Base-by-base conservation (phyloP, 495 filamentous ascomycete species). In the Massariosphaeria phaeospora region DNA sequence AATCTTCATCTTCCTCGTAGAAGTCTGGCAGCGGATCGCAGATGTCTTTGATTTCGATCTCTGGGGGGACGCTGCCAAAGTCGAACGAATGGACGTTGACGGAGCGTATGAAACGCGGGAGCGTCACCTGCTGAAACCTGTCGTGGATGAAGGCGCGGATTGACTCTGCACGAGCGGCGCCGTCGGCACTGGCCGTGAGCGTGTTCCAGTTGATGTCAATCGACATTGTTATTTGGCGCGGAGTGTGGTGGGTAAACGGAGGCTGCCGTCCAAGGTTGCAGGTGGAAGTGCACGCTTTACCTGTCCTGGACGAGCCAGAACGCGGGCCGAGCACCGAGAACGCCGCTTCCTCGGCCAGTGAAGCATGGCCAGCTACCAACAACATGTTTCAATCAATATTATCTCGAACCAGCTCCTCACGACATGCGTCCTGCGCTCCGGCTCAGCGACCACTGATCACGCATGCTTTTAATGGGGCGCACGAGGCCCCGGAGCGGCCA, bases 181-280 rank as follows among this genome's bases (percentile, higher is more conserved):
- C 90, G 66, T 95, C 90, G 23, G 86, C 80, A 13, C 91, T 93
- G 33, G 82, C 80, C n/a, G 91, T 96, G 66, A 96, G 79, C 43
- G 85, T 84, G 61, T 86, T 82, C 93, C 93, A 99, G 74, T 95
- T 85, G 64, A 99, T 83, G 62, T 96, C 89, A 73, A 99, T 90
- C 56, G 93, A 97, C 93, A 99, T 98, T 29, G 54, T 43, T 62
- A 44, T 54, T 56, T 17, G 41, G 20, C 48, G 21, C 41, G 29
- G 49, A 47, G 26, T 8, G 43, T 59, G 3, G 48, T 52, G 55
- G 45, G 26, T 57, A 57, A 57, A 57, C 35, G 45, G 54, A 43
- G 26, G 46, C 27, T 23, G 34, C 21, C 21, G n/a, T n/a, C n/a
- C n/a, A n/a, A n/a, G n/a, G n/a, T n/a, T n/a, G n/a, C n/a, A n/a